A percentile compares a stretch with the other conserved stretches of the same genome.
Conservation (phyloP, 306 rosid species). For the Quercus variabilis region DNA sequence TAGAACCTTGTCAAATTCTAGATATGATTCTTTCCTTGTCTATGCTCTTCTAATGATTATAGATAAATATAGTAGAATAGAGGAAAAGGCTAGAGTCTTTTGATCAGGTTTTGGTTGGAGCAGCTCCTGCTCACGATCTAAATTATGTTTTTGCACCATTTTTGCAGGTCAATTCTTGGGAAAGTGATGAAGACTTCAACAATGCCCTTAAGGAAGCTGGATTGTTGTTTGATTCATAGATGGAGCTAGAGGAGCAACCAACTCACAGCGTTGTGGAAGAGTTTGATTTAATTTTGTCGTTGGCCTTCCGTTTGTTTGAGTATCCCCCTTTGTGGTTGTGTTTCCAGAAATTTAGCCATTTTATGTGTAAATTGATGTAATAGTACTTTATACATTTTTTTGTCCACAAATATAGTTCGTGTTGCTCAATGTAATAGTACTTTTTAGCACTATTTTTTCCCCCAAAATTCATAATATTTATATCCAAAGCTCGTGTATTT, state of each 20-base stretch:
- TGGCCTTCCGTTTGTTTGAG: too few species aligned
- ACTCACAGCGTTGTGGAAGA: too few species aligned
- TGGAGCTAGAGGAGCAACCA: not conserved
- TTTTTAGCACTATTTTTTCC: not conserved
- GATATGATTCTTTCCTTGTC: too few species aligned
- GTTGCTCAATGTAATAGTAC: not conserved
- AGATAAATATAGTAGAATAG: too few species aligned
- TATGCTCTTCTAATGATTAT: too few species aligned
- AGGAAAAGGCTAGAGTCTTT: too few species aligned
- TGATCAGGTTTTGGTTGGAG: not conserved
- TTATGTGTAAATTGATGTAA: not conserved
- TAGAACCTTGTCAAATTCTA: too few species aligned
- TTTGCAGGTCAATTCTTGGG: conserved; percentile 23
- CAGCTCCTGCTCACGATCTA: not conserved
- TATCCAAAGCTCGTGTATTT: too few species aligned
- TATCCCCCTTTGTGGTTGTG: not conserved
- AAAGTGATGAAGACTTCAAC: conserved; percentile 45
- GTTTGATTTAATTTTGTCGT: not conserved
- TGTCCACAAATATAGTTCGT: not conserved
- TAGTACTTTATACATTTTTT: not conserved
- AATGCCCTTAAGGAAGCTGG: conserved; percentile 64
- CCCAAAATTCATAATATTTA: too few species aligned
- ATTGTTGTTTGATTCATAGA: conserved; percentile 20
- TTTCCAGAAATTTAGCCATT: not conserved
- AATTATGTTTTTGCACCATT: not conserved